Conservation (phyloP, 1,284 basidiomycete genomes). For the Neonothopanus nambi region DNA sequence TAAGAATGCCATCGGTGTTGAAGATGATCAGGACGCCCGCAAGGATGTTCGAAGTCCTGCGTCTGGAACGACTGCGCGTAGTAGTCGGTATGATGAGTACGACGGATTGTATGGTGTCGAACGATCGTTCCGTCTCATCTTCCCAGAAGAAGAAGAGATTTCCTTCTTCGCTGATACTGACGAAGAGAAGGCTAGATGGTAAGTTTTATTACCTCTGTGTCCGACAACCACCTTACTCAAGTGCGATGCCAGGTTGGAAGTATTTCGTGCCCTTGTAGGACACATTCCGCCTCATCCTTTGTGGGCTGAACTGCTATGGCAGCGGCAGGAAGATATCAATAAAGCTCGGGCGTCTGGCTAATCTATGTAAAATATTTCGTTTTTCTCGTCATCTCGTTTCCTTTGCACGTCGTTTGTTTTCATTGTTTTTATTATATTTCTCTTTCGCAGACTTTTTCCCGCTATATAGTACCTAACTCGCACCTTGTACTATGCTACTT, state of each 20-base stretch:
- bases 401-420: too few relatives aligned
- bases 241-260: conserved; percentile 64
- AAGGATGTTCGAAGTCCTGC: conserved; percentile 44
- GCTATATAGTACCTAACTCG: too few relatives aligned
- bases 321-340: conserved; percentile 58
- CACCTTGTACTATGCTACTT: too few relatives aligned
- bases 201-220: conserved; percentile 30
- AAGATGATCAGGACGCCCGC: conserved; percentile 70
- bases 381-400: too few relatives aligned
- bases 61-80: conserved; percentile 37
- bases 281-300: conserved; percentile 86
- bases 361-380: too few relatives aligned
- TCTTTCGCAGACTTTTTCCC: too few relatives aligned
- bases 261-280: conserved; percentile 78
- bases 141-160: conserved; percentile 81
- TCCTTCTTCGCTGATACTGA: conserved; percentile 91
- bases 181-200: conserved; percentile 88
- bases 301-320: conserved; percentile 88
- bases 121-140: conserved; percentile 85
- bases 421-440: too few relatives aligned
- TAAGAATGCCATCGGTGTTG: conserved; percentile 76
- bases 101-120: conserved; percentile 78
- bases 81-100: conserved; percentile 55
- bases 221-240: conserved; percentile 9
- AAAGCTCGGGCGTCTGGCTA: conserved; percentile 19